phyloP scores from a whole-genome alignment of 2,329 filamentous ascomycete genomes.

The Ceratocystis harringtonii region DNA sequence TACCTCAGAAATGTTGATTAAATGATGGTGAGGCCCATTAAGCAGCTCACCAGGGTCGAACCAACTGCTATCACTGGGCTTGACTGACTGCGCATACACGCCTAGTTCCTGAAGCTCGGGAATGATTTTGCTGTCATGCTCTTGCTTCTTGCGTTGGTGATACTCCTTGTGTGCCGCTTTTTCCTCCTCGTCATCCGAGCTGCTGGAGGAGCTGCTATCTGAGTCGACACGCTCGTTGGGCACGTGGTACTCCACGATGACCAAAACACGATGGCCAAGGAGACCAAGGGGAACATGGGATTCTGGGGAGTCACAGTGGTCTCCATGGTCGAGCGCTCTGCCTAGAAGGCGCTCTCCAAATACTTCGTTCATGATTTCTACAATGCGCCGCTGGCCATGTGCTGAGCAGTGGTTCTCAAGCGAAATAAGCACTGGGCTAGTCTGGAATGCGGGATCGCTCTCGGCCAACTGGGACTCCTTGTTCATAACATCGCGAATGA shows the following conservation, averaged over 20 bases:
- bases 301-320: slow-evolving; percentile 29
- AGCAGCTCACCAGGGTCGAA: slow-evolving; percentile 34
- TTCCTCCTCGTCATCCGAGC: slow-evolving; percentile 31
- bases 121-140: slow-evolving; percentile 38
- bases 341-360: slow-evolving; percentile 46
- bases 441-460: slow-evolving; percentile 26
- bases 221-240: slow-evolving; percentile 33
- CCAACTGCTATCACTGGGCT: slow-evolving; percentile 52
- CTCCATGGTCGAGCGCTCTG: slow-evolving; percentile 38
- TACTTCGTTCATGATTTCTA: slow-evolving; percentile 49
- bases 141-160: slow-evolving; percentile 35
- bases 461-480: slow-evolving; percentile 34
- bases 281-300: slow-evolving; percentile 44
- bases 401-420: slow-evolving; percentile 52
- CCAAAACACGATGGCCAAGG: slow-evolving; percentile 45
- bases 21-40: slow-evolving; percentile 48
- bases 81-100: slow-evolving; percentile 56
- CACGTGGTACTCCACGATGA: slow-evolving; percentile 55
- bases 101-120: slow-evolving; percentile 50
- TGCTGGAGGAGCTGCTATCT: slow-evolving; percentile 26
- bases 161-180: slow-evolving; percentile 37
- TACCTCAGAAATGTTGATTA: slow-evolving; percentile 52
- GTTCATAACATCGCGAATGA: slow-evolving; percentile 47
- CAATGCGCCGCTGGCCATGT: slow-evolving; percentile 45
- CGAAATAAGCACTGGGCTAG: slow-evolving; percentile 47